phyloP scores from a whole-genome alignment of 805 yeast genomes.

The Candida lessepsii region DNA sequence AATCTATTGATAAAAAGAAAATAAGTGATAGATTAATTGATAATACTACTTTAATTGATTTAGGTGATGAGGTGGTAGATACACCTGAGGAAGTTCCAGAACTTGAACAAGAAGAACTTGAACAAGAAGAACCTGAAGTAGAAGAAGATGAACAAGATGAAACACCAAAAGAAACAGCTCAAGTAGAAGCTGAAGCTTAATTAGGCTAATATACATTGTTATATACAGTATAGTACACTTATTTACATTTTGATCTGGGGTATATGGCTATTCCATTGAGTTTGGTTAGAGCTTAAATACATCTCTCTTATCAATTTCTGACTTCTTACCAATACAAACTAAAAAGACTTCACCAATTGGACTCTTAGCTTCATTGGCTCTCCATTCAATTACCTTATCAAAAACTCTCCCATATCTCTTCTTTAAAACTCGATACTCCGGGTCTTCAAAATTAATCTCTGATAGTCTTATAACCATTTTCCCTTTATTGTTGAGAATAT shows the following conservation, averaged over 20 bases:
- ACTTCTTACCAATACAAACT: slow-evolving; percentile 26
- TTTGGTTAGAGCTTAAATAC: too few species aligned
- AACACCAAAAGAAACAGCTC: slow-evolving; percentile 9
- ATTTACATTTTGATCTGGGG: too few species aligned
- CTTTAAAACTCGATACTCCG: slow-evolving; percentile 27
- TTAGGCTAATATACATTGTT: slow-evolving; percentile 16
- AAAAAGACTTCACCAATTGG: slow-evolving; percentile 22
- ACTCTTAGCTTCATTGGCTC: slow-evolving; percentile 8
- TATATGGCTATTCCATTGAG: too few species aligned
- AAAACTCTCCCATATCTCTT: slow-evolving; percentile 27
- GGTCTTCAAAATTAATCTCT: slow-evolving; percentile 24
- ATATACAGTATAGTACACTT: too few species aligned
- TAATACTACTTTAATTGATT: slow-evolving; percentile 13
- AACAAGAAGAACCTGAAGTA: slow-evolving; percentile 7
- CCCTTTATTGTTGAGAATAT: slow-evolving; percentile 29
- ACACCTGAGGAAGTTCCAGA: not conserved
- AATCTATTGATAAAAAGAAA: slow-evolving; percentile 47
- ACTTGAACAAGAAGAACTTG: slow-evolving; percentile 14
- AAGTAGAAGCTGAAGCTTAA: slow-evolving; percentile 1
- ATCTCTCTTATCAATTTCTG: slow-evolving; percentile 12
- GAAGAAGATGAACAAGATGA: slow-evolving; percentile 22
- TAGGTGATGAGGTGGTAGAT: not conserved
- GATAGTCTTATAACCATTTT: slow-evolving; percentile 31
- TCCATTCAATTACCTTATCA: slow-evolving; percentile 22
- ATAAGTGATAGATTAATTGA: slow-evolving; percentile 65